Evolutionary conservation across 805 yeast genomes (phyloP).

Genomic region (Candida berthetii): DNA sequence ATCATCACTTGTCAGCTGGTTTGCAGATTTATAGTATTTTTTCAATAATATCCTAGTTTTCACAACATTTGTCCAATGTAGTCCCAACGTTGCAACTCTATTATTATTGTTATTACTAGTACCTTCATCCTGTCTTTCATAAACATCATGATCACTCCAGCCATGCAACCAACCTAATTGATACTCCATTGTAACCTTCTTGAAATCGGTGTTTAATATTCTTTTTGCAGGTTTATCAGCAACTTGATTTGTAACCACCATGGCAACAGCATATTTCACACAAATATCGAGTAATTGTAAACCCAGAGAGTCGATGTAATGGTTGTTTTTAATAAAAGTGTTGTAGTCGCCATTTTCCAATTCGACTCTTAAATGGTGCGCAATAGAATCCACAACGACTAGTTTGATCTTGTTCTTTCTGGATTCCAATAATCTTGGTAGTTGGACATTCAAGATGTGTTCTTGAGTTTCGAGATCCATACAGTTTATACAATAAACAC

Average conservation of each 20-base stretch:
- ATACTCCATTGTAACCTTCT: conserved; percentile 39
- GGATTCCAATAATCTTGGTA: conserved; percentile 48
- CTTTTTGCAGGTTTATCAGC: conserved; percentile 45
- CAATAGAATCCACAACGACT: conserved; percentile 74
- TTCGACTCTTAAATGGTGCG: conserved; percentile 74
- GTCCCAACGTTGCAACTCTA: conserved; percentile 48
- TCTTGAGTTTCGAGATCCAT: conserved; percentile 68
- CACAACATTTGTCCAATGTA: conserved; percentile 46
- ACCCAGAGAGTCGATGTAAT: conserved; percentile 37
- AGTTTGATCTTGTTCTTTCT: conserved; percentile 37
- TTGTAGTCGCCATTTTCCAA: conserved; percentile 28
- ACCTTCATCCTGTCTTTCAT: conserved; percentile 20
- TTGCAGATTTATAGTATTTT: conserved; percentile 32
- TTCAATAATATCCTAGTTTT: conserved; percentile 41
- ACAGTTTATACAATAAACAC: conserved; percentile 51
- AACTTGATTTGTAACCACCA: conserved; percentile 77
- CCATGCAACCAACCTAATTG: conserved; percentile 74
- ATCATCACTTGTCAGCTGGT: conserved; percentile 14
- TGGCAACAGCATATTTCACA: conserved; percentile 40
- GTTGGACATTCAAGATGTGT: conserved; percentile 61
- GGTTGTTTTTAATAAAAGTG: conserved; percentile 32
- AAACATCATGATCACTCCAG: conserved; percentile 49
- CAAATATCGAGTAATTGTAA: conserved; percentile 46
- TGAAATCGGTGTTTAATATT: conserved; percentile 15
- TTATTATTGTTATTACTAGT: conserved; percentile 7